phyloP scores from a whole-genome alignment of 2,329 filamentous ascomycete species.

The Mycocentrospora acerina region DNA sequence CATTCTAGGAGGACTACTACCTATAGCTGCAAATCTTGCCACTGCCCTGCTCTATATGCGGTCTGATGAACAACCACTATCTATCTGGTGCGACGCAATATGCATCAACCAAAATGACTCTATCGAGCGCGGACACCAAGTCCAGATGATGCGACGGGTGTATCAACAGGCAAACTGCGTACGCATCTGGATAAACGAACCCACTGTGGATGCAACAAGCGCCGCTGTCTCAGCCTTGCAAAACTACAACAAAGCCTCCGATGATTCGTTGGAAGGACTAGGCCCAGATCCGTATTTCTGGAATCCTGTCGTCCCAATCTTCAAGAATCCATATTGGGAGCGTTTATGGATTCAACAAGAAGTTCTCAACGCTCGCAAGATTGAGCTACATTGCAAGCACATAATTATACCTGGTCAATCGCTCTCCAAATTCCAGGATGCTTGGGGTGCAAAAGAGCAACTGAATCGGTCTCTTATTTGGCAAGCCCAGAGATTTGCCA shows the following conservation, averaged over 20 bases:
- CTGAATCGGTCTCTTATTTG: too few species aligned
- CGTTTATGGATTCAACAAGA: slow-evolving; percentile 7
- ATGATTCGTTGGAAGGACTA: background rate
- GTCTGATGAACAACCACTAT: background rate
- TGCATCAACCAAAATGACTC: slow-evolving; percentile 7
- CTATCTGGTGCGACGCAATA: slow-evolving; percentile 6
- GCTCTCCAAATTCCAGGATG: background rate
- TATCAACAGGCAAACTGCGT: slow-evolving; percentile 4
- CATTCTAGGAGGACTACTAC: background rate
- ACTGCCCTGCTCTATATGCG: slow-evolving; percentile 3
- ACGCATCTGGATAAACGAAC: slow-evolving; percentile 6
- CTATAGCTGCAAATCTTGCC: slow-evolving; percentile 2
- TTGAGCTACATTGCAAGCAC: background rate
- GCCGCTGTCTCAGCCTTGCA: slow-evolving; percentile 1
- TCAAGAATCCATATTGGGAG: slow-evolving; percentile 3
- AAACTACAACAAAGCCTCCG: background rate
- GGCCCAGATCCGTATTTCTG: slow-evolving; percentile 2
- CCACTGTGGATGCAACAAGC: background rate
- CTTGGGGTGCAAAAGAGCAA: background rate
- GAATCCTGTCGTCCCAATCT: slow-evolving; percentile 1
- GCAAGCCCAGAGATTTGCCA: too few species aligned
- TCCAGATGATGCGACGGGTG: slow-evolving; percentile 6
- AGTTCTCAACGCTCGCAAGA: background rate
- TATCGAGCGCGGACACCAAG: slow-evolving; percentile 3
- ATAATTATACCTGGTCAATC: background rate